Conservation (phyloP, 2,329 filamentous ascomycete species). For the Venturia asperata region DNA sequence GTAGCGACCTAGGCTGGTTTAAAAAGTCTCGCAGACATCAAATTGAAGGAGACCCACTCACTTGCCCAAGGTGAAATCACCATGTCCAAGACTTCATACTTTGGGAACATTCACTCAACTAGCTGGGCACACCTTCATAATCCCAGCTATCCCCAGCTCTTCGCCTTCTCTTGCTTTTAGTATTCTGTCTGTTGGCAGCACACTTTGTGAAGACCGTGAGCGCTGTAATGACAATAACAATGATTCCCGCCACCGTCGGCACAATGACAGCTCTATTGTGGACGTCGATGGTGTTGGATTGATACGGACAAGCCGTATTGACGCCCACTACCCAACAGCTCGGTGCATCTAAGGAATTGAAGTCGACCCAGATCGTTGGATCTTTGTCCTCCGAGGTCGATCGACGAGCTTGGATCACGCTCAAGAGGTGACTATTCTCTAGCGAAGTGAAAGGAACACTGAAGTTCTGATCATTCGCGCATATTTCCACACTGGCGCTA, state of each 20-base stretch:
- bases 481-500: conserved; percentile 38
- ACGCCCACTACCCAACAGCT: conserved; percentile 56
- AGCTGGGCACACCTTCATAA: conserved; percentile 53
- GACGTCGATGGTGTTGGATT: conserved; percentile 36
- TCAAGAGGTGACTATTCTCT: conserved; percentile 54
- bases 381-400: conserved; percentile 26
- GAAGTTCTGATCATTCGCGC: conserved; percentile 46
- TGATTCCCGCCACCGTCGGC: conserved; percentile 54
- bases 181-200: conserved; percentile 52
- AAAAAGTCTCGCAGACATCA: no score
- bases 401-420: conserved; percentile 27
- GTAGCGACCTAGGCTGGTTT: no score
- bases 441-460: conserved; percentile 53
- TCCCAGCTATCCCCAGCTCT: conserved; percentile 49
- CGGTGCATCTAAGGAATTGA: conserved; percentile 51
- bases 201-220: conserved; percentile 59
- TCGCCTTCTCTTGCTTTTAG: conserved; percentile 44
- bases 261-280: conserved; percentile 47
- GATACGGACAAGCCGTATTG: conserved; percentile 54
- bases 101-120: background rate
- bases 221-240: conserved; percentile 54
- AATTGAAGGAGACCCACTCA: background rate
- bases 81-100: background rate
- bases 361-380: conserved; percentile 46
- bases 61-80: background rate